A percentile compares a stretch with the other conserved stretches of the same genome.
phyloP scores from a whole-genome alignment of 208 protist genomes.

The Angomonas deanei region DNA sequence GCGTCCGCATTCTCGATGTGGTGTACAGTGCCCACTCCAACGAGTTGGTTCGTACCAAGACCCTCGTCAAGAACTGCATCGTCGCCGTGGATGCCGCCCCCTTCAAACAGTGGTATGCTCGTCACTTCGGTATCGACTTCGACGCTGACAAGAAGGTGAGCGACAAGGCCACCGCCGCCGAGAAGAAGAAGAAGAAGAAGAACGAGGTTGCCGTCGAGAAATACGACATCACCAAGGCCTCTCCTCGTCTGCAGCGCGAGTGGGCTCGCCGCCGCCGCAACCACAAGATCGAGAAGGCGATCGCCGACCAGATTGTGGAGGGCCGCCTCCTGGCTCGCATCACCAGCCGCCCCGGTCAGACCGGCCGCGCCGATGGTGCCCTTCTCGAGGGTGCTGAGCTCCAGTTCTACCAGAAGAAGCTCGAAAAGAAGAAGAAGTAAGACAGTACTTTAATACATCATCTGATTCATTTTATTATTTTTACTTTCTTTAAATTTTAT shows the following conservation, averaged over 20 bases:
- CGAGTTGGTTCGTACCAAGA: constrained; percentile 99
- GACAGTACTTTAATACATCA: constrained; percentile 4
- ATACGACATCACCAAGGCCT: constrained; percentile 76
- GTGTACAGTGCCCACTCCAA: constrained; percentile 99
- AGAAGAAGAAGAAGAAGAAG: constrained; percentile 65
- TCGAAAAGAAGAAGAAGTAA: constrained; percentile 96
- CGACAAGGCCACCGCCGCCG: constrained; percentile 13
- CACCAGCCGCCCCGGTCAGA: constrained; percentile 98
- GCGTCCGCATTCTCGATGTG: constrained; percentile 97
- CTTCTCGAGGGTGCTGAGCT: constrained; percentile 99
- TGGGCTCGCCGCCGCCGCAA: constrained; percentile 56
- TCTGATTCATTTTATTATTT: constrained; percentile 16
- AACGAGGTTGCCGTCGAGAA: constrained; percentile 39
- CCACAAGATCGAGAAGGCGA: constrained; percentile 81
- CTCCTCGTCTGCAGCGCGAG: constrained; percentile 64
- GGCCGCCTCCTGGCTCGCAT: constrained; percentile 94
- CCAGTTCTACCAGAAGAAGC: constrained; percentile 98
- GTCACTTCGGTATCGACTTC: constrained; percentile 95
- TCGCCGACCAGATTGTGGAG: constrained; percentile 92
- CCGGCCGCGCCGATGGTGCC: constrained; percentile 96
- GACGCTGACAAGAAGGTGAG: constrained; percentile 84
- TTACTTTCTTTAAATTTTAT: constrained; percentile 10
- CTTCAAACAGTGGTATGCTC: constrained; percentile 98
- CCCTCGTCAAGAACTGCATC: constrained; percentile 98
- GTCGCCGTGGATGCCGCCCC: constrained; percentile 97